Evolutionary conservation across 768 basidiomycete species (phyloP).

Genomic region (Suillus luteus): DNA sequence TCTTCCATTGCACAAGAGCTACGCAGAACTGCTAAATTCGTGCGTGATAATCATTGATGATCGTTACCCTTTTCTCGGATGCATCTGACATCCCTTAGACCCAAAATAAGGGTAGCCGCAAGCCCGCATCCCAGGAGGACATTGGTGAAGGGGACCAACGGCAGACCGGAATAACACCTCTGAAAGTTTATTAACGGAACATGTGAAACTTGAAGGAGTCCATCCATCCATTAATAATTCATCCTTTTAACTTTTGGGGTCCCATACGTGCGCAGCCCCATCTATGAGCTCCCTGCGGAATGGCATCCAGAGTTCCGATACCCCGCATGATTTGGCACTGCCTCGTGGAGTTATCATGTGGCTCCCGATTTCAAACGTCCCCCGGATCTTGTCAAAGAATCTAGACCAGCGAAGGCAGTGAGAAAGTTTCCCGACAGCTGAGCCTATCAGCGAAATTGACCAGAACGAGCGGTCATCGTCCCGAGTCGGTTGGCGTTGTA

Average conservation of each 20-base stretch:
- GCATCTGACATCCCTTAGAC: conserved; percentile 12
- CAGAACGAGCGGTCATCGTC: conserved; percentile 46
- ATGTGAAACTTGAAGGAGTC: conserved; percentile 7
- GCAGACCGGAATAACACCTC: conserved; percentile 32
- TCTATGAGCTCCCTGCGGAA: neutral
- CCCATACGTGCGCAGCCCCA: neutral
- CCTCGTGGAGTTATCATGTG: neutral
- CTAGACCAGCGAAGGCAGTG: conserved; percentile 24
- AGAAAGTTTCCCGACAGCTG: conserved; percentile 40
- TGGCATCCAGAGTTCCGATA: neutral
- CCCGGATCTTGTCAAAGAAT: conserved; percentile 52
- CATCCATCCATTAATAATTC: neutral
- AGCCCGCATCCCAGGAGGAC: conserved; percentile 25
- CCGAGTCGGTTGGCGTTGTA: conserved; percentile 38
- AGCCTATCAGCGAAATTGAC: conserved; percentile 48
- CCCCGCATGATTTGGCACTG: neutral
- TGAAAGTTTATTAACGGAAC: conserved; percentile 19
- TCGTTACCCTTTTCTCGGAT: conserved; percentile 6
- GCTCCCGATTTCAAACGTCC: neutral
- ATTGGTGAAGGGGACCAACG: conserved; percentile 26
- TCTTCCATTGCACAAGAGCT: conserved; percentile 2
- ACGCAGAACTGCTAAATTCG: neutral
- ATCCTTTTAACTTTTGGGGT: neutral
- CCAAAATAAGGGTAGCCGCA: conserved; percentile 23
- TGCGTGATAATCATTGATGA: neutral